Base-by-base conservation (phyloP, 345 rosid genomes). In the Excoecaria agallocha region DNA sequence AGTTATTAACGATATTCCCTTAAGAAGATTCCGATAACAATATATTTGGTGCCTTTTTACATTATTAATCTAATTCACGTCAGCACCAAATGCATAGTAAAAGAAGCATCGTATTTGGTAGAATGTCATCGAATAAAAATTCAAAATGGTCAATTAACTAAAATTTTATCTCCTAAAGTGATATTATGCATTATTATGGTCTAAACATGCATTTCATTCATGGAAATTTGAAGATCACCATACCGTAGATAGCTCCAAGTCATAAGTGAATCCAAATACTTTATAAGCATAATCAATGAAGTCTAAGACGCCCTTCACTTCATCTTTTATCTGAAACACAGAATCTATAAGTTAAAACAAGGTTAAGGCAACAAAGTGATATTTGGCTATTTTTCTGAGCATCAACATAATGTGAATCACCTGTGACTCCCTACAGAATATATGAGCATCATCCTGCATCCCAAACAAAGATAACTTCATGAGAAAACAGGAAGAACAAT, bases 231-330 rank as follows among this genome's bases (percentile, higher is more conserved):
- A 49, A 58, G 20, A 48, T 46, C 45, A 81, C 76, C 85, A 43
- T 91, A 93, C 98, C 84, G 97, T 93, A 67, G 97, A 93, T 71
- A 93, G 85, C 85, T 96, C 91, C 80, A 96, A 84, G 43, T 96
- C 97, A 84, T 91, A 93, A 66, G 97, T 90, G 84, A 96, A 94
- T 64, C 98, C 94, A 79, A 92, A 92, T 74, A 89, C 55, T 43
- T 69, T 66, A 75, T 96, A 96, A 8, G 71, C 81, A 79, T 91
- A 86, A 72, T 92, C 84, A 76, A 96, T 88, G 84, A 96, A 96
- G 45, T 89, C 95, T 73, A 96, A 82, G 73, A 84, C 98, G 68
- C 82, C 90, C 81, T 74, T 85, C 72, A 91, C 98, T 90, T 96
- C 97, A 6, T 85, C 89, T 80, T 84, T 87, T 71, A 96, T 85